Conservation (phyloP, 805 yeast genomes). For the Lachancea sp. region DNA sequence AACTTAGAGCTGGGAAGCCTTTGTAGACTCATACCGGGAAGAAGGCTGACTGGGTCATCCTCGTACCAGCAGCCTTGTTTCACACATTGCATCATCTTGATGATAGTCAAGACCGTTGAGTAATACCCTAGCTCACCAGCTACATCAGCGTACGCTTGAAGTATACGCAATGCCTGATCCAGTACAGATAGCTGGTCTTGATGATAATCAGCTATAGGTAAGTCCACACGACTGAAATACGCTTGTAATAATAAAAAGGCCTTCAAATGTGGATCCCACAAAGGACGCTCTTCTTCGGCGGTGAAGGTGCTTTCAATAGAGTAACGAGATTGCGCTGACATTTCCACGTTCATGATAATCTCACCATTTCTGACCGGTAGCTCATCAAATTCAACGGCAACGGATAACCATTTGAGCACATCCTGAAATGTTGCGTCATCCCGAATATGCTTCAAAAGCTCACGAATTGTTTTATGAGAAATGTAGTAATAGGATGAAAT, state of each 20-base stretch:
- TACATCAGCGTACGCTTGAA: conserved; percentile 89
- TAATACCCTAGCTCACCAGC: conserved; percentile 77
- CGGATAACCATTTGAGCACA: conserved; percentile 40
- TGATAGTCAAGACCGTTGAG: conserved; percentile 51
- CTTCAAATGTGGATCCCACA: conserved; percentile 82
- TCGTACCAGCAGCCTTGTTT: conserved; percentile 88
- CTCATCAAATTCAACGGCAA: conserved; percentile 77
- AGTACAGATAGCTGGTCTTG: conserved; percentile 91
- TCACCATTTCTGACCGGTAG: conserved; percentile 90
- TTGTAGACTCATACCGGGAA: conserved; percentile 36
- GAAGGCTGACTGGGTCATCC: conserved; percentile 53
- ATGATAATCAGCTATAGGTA: conserved; percentile 91
- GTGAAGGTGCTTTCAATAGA: conserved; percentile 55
- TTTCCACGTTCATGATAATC: conserved; percentile 75
- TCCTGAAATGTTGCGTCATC: conserved; percentile 37
- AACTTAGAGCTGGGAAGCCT: conserved; percentile 21
- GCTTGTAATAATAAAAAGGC: conserved; percentile 78
- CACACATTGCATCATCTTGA: conserved; percentile 73
- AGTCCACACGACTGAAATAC: conserved; percentile 68
- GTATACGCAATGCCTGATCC: conserved; percentile 88
- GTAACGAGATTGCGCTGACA: conserved; percentile 69
- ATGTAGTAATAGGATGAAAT: conserved; percentile 89
- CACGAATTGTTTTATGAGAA: conserved; percentile 82
- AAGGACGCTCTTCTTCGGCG: conserved; percentile 48
- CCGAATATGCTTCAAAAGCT: conserved; percentile 48